Evolutionary conservation across 2,329 filamentous ascomycete species (phyloP).

Genomic region (Curvularia hawaiiensis): DNA sequence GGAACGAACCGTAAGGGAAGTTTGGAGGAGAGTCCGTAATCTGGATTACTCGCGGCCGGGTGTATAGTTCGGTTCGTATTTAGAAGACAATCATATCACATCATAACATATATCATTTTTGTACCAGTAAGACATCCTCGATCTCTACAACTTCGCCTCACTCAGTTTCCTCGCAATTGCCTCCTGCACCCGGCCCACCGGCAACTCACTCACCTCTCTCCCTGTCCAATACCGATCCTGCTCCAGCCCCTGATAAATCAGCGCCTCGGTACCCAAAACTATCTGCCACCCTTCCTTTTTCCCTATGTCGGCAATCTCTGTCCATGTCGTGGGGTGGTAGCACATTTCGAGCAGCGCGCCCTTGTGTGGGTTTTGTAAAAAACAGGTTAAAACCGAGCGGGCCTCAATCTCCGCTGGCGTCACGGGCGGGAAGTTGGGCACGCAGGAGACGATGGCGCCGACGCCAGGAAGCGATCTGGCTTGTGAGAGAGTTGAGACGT

Average conservation of each 20-base stretch:
- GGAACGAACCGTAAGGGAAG: constrained; percentile 72
- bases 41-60: constrained; percentile 72
- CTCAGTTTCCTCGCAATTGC: constrained; percentile 51
- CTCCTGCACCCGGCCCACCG: constrained; percentile 64
- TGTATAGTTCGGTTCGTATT: constrained; percentile 28
- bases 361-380: constrained; percentile 58
- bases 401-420: constrained; percentile 67
- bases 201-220: constrained; percentile 61
- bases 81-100: background rate
- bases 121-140: background rate
- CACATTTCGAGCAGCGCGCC: constrained; percentile 82
- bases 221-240: constrained; percentile 70
- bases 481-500: constrained; percentile 66
- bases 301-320: constrained; percentile 67
- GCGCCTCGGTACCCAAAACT: constrained; percentile 74
- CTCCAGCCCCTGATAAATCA: constrained; percentile 79
- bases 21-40: constrained; percentile 70
- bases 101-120: background rate
- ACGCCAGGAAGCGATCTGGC: constrained; percentile 63
- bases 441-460: constrained; percentile 72
- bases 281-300: constrained; percentile 71
- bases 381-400: constrained; percentile 60
- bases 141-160: constrained; percentile 30
- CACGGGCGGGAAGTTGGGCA: constrained; percentile 76
- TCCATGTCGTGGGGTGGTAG: constrained; percentile 73